phyloP scores from a whole-genome alignment of 2,329 filamentous ascomycete species.

The Microcera coccophila region DNA sequence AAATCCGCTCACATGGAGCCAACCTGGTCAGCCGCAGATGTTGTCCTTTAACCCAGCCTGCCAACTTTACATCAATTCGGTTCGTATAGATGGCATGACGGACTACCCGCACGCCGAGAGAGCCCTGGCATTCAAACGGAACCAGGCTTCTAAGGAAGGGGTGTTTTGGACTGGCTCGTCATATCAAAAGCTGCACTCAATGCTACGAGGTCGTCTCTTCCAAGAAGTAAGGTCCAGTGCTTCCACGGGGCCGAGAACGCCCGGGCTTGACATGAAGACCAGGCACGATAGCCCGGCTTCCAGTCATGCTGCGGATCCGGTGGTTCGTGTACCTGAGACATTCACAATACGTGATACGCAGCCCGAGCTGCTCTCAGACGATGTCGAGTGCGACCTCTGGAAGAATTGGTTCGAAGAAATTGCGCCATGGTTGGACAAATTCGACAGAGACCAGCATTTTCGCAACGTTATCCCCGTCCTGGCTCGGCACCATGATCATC shows the following conservation, averaged over 20 bases:
- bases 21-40: constrained; percentile 22
- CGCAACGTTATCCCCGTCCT: constrained; percentile 45
- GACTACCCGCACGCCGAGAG: constrained; percentile 25
- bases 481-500: constrained; percentile 40
- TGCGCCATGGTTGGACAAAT: constrained; percentile 49
- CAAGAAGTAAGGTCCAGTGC: constrained; percentile 40
- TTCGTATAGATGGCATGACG: constrained; percentile 14
- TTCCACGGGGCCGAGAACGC: constrained; percentile 30
- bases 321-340: constrained; percentile 15
- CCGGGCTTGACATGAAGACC: constrained; percentile 15
- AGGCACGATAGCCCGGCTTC: constrained; percentile 2
- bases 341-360: constrained; percentile 7
- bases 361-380: constrained; percentile 20
- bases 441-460: constrained; percentile 47
- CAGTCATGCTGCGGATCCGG: constrained; percentile 11
- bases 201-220: constrained; percentile 42
- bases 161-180: constrained; percentile 46
- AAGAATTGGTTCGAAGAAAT: constrained; percentile 41
- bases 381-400: constrained; percentile 36
- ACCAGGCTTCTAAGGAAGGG: constrained; percentile 35
- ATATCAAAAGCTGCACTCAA: constrained; percentile 45
- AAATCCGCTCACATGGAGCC: constrained; percentile 34
- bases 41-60: constrained; percentile 19
- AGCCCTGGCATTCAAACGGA: constrained; percentile 30
- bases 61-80: constrained; percentile 16